Percentiles rank a stretch among this genome's conserved stretches.
Conservation (phyloP, 1,284 basidiomycete genomes). For the Rhodotorula glutinis region DNA sequence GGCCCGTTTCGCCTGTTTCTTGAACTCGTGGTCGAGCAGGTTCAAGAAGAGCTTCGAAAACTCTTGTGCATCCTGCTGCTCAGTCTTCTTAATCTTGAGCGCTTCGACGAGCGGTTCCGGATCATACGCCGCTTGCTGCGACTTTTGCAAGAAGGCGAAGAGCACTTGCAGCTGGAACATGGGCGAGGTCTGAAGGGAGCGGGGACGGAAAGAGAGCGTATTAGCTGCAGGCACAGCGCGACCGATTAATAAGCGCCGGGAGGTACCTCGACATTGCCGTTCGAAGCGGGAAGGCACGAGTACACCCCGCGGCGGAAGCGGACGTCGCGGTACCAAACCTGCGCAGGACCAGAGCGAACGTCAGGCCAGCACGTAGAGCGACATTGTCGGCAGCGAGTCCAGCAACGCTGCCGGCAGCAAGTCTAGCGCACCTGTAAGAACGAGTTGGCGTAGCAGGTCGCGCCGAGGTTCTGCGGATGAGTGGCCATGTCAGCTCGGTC, state of each 20-base stretch:
- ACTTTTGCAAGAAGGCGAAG: constrained; percentile 73
- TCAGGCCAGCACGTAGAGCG: no score
- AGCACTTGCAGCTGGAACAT: constrained; percentile 53
- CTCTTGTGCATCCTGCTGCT: constrained; percentile 95
- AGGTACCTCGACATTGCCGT: constrained; percentile 57
- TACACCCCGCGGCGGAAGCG: constrained; percentile 62
- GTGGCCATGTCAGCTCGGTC: constrained; percentile 6
- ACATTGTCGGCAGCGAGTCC: no score
- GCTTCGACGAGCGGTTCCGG: constrained; percentile 77
- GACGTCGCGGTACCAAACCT: constrained; percentile 67
- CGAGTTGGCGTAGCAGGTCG: constrained; percentile 72
- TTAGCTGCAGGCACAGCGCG: background rate
- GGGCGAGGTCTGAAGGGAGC: constrained; percentile 46
- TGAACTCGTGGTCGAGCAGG: constrained; percentile 76
- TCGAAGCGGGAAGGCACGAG: constrained; percentile 56
- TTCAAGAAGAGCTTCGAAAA: constrained; percentile 92
- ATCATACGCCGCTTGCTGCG: constrained; percentile 67
- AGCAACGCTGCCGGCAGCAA: background rate
- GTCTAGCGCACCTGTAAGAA: constrained; percentile 66
- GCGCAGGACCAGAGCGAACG: background rate
- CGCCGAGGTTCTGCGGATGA: constrained; percentile 71
- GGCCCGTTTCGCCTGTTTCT: constrained; percentile 57
- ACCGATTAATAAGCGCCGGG: background rate
- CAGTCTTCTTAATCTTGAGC: constrained; percentile 67
- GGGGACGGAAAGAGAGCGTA: background rate